phyloP scores from a whole-genome alignment of 2,329 filamentous ascomycete genomes.

The Phialocephala subalpina region DNA sequence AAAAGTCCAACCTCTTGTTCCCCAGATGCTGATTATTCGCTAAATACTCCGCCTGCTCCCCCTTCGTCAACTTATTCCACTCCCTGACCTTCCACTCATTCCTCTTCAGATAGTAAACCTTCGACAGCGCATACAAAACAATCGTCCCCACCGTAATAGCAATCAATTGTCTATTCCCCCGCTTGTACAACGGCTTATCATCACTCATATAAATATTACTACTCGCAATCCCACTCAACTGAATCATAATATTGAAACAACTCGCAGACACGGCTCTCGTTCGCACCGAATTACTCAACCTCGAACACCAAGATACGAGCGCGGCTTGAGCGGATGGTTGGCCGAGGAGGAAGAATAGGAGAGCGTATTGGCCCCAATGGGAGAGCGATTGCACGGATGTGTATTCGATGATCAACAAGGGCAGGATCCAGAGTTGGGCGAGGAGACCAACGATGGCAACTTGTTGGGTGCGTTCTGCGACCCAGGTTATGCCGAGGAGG shows the following conservation, averaged over 20 bases:
- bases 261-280: conserved; percentile 68
- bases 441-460: conserved; percentile 47
- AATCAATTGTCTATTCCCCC: conserved; percentile 49
- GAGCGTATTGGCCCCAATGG: conserved; percentile 35
- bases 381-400: conserved; percentile 22
- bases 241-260: conserved; percentile 59
- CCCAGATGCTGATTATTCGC: conserved; percentile 47
- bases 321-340: conserved; percentile 52
- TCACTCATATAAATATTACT: conserved; percentile 58
- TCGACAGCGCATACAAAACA: conserved; percentile 46
- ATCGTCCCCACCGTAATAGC: conserved; percentile 45
- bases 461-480: conserved; percentile 52
- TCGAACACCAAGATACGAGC: conserved; percentile 55
- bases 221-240: conserved; percentile 54
- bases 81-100: conserved; percentile 42
- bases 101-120: conserved; percentile 50
- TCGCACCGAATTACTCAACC: conserved; percentile 68
- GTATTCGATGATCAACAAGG: conserved; percentile 45
- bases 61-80: conserved; percentile 37
- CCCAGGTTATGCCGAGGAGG: conserved; percentile 55
- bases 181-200: conserved; percentile 52
- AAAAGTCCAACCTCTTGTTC: conserved; percentile 47
- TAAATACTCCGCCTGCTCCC: conserved; percentile 54
- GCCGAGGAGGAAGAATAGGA: conserved; percentile 42
- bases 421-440: conserved; percentile 51